Evolutionary conservation across 2,329 filamentous ascomycete species (phyloP), one percentile per base, ranked within the genome.

Genomic region (Exophiala alcalophila): DNA sequence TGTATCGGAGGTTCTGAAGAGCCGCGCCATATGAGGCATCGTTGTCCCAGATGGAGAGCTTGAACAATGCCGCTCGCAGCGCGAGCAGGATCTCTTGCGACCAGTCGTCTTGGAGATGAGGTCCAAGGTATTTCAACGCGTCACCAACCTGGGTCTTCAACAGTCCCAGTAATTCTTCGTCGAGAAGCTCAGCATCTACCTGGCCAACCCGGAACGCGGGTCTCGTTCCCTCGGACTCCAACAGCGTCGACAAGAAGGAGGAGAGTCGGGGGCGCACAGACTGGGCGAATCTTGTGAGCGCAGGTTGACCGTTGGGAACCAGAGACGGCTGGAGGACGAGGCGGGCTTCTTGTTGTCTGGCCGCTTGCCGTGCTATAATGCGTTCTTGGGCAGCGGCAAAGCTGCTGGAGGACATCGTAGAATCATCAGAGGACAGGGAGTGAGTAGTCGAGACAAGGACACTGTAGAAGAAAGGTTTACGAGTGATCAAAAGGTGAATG

Each of bases 31-130:
- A 97, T 4, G 86, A 94, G 26, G 92, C 87, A 63, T 95, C 83
- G 64, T 96, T 87, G 64, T 97, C 90, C 92, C 92, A 98, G 45
- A 98, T 83, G 11, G 86, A 88, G 50, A 98, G 77, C 67, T 98
- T 98, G 73, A 96, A 98, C 5, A 98, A 71, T 3, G 89, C 71
- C 2, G 84, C 80, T 32, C 91, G 77, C 42, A 98, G 72, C 0
- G 73, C 77, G 19, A 96, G 74, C 50, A 84, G 74, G 40, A 97
- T 91, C 67, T 97, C 92, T 38, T 86, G 75, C 10, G 82, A 81
- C 81, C 87, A 96, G 59, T 94, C 86, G 62, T 95, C 88, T 45
- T 84, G 79, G 30, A 94, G 67, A 62, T 90, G 80, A 11, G 73
- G 61, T 62, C 84, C 83, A 54, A 90, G 84, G 63, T 95, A 92